phyloP scores from a whole-genome alignment of 2,329 filamentous ascomycete species.

The Epichloe uncinata region DNA sequence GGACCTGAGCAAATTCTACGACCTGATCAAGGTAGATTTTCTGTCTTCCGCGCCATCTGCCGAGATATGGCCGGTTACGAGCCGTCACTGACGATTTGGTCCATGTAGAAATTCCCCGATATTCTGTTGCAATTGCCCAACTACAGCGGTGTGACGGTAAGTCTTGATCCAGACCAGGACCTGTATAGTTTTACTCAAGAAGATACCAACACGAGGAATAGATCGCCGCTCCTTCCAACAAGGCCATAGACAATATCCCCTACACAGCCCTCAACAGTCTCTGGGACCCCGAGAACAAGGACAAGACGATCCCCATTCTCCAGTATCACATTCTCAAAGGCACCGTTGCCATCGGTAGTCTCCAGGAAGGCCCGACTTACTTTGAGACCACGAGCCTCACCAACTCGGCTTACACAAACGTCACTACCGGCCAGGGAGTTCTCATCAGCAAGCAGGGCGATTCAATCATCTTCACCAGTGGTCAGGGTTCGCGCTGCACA shows the following conservation, averaged over 20 bases:
- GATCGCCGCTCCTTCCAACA: conserved; percentile 45
- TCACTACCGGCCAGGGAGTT: conserved; percentile 36
- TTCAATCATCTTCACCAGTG: conserved; percentile 34
- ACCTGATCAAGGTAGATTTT: conserved; percentile 26
- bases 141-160: conserved; percentile 30
- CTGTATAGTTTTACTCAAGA: too few species aligned
- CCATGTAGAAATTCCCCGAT: conserved; percentile 30
- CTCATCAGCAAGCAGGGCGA: conserved; percentile 30
- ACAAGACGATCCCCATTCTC: conserved; percentile 36
- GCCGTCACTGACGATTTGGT: not conserved
- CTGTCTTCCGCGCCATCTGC: not conserved
- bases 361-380: conserved; percentile 23
- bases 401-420: conserved; percentile 29
- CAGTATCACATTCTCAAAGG: conserved; percentile 49
- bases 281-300: conserved; percentile 30
- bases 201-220: conserved; percentile 6
- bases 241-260: conserved; percentile 41
- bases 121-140: conserved; percentile 30
- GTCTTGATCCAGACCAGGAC: conserved; percentile 6
- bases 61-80: not conserved
- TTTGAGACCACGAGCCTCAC: conserved; percentile 32
- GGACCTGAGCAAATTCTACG: conserved; percentile 31
- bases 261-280: conserved; percentile 35
- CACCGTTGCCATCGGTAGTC: conserved; percentile 27
- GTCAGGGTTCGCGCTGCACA: conserved; percentile 30